These are phyloP conservation scores for Verticillium alfalfae DNA, from an alignment of 2,329 filamentous ascomycete genomes.

Conservation along the genomic window DNA sequence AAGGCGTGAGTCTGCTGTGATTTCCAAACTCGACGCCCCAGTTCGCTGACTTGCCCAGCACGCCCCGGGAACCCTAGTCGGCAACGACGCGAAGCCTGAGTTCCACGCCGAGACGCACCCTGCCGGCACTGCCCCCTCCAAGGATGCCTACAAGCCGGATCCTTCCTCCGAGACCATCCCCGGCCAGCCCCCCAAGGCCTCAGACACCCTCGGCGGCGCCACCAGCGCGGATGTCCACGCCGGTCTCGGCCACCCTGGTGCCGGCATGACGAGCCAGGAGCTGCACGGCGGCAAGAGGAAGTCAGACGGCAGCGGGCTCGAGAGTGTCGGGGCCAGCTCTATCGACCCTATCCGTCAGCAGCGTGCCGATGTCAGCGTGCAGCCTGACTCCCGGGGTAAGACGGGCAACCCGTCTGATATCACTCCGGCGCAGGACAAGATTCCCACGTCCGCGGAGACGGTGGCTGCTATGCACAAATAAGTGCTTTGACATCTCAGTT, in stretches of 20 bases:
- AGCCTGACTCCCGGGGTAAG: constrained; percentile 16
- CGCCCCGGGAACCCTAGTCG: constrained; percentile 54
- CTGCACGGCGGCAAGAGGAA: constrained; percentile 29
- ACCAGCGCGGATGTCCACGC: constrained; percentile 38
- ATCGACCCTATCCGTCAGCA: constrained; percentile 20
- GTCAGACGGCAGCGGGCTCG: constrained; percentile 30
- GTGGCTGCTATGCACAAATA: constrained; percentile 14
- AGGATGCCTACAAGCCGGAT: constrained; percentile 33
- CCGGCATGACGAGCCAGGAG: constrained; percentile 36
- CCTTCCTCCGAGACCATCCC: constrained; percentile 23
- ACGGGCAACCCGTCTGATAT: constrained; percentile 10
- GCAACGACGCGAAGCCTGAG: constrained; percentile 54
- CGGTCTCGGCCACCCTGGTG: constrained; percentile 34
- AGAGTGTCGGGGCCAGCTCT: constrained; percentile 27
- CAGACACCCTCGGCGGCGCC: constrained; percentile 34
- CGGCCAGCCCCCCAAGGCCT: constrained; percentile 28
- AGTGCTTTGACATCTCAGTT: background rate
- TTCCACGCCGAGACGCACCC: constrained; percentile 58
- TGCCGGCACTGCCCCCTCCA: constrained; percentile 55
- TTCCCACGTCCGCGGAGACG: constrained; percentile 17
- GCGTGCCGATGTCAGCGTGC: constrained; percentile 22
- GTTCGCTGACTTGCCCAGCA: constrained; percentile 42
- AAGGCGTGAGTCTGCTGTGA: constrained; percentile 41
- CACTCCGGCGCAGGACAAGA: constrained; percentile 17
- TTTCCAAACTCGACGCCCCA: background rate